Conservation (phyloP, 106 monocot genomes). For the Triglochin maritima region DNA sequence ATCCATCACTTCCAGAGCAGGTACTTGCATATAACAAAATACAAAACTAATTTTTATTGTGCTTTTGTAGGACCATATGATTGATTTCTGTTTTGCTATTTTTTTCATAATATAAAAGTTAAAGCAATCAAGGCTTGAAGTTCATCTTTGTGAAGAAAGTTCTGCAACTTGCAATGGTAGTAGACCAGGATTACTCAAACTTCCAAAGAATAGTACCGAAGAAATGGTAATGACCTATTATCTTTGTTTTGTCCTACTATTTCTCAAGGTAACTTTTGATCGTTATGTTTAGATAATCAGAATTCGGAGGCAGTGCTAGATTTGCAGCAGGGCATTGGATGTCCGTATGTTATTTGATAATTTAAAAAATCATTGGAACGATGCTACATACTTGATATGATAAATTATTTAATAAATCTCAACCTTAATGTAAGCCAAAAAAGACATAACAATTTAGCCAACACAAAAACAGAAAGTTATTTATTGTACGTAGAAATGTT, state of each 20-base stretch:
- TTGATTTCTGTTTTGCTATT: neutral
- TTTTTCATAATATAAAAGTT: conserved; percentile 34
- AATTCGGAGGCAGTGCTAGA: too few relatives aligned
- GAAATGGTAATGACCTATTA: conserved; percentile 40
- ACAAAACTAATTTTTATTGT: neutral
- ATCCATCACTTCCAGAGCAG: conserved; percentile 48
- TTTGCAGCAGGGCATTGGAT: too few relatives aligned
- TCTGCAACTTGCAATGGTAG: conserved; percentile 27
- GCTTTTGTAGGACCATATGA: too few relatives aligned
- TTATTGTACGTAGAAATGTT: too few relatives aligned
- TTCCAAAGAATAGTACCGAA: conserved; percentile 62
- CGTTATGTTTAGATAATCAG: too few relatives aligned
- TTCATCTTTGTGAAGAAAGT: conserved; percentile 46
- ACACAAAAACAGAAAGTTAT: too few relatives aligned
- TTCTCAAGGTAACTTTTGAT: neutral
- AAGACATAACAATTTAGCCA: too few relatives aligned
- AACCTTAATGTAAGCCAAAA: too few relatives aligned
- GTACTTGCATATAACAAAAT: conserved; percentile 16
- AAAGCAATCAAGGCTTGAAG: conserved; percentile 71
- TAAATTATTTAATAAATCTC: too few relatives aligned
- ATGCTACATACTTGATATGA: too few relatives aligned
- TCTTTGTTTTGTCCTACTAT: neutral
- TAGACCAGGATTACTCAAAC: conserved; percentile 23
- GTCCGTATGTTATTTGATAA: too few relatives aligned
- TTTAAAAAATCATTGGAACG: too few relatives aligned